Evolutionary conservation across 2,329 filamentous ascomycete species (phyloP).

Genomic region (Paraphoma sp.): DNA sequence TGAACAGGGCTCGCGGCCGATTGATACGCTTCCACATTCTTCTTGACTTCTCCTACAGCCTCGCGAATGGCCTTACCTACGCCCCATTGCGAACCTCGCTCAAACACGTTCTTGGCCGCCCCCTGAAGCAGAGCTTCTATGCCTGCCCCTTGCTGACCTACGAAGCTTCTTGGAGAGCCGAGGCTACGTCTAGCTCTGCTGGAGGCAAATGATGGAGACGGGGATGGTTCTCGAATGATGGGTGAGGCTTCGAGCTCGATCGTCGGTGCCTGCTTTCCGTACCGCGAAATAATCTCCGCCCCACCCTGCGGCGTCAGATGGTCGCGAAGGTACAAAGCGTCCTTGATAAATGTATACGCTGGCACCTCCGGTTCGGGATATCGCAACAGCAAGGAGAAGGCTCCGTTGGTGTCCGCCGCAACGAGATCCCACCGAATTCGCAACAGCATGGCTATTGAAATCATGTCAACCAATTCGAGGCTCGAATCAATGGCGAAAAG

Average conservation of each 20-base stretch:
- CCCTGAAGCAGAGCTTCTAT: conserved; percentile 77
- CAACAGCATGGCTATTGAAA: conserved; percentile 94
- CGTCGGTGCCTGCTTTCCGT: conserved; percentile 60
- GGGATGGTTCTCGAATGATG: conserved; percentile 36
- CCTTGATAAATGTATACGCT: conserved; percentile 82
- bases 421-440: conserved; percentile 89
- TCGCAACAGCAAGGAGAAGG: conserved; percentile 80
- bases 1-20: conserved; percentile 34
- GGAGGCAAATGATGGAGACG: conserved; percentile 28
- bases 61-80: conserved; percentile 83
- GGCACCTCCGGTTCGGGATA: conserved; percentile 74
- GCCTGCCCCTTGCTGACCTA: conserved; percentile 44
- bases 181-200: conserved; percentile 36
- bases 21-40: conserved; percentile 74
- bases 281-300: conserved; percentile 71
- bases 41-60: conserved; percentile 78
- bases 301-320: conserved; percentile 70
- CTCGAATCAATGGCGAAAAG: conserved; percentile 86
- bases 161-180: conserved; percentile 35
- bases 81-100: conserved; percentile 76
- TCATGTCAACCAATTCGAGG: conserved; percentile 81
- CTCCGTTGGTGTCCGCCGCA: conserved; percentile 85
- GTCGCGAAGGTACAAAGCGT: conserved; percentile 76
- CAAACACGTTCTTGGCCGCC: conserved; percentile 76
- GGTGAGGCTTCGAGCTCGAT: conserved; percentile 34